Conservation (phyloP, 345 rosid species). For the Acer negundo region DNA sequence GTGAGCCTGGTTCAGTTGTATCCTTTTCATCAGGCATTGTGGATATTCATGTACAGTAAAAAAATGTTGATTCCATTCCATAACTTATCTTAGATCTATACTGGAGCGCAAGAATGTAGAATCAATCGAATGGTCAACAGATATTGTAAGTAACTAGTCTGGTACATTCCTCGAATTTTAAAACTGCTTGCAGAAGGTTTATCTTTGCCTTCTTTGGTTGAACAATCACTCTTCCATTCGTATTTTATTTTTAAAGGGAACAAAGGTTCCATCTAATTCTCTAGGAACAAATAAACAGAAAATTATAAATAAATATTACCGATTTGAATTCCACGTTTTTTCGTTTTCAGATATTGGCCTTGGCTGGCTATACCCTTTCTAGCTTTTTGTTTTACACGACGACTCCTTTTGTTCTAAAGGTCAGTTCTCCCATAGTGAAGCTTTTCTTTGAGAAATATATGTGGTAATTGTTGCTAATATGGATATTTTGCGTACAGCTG, state of each 20-base stretch:
- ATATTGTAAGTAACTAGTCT: constrained; percentile 39
- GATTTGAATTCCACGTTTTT: background rate
- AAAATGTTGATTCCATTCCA: constrained; percentile 17
- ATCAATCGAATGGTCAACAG: constrained; percentile 48
- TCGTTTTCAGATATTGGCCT: constrained; percentile 44
- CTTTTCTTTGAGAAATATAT: background rate
- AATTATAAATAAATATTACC: too few species aligned
- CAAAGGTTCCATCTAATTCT: too few species aligned
- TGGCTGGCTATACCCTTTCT: constrained; percentile 37
- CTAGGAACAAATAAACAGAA: too few species aligned
- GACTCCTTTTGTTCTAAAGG: constrained; percentile 53
- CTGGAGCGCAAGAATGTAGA: constrained; percentile 42
- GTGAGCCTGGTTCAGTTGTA: constrained; percentile 52
- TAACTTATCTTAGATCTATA: constrained; percentile 46
- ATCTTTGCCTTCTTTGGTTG: background rate
- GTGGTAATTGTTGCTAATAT: background rate
- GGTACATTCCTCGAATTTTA: background rate
- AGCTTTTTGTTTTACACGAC: constrained; percentile 44
- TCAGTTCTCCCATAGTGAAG: constrained; percentile 11
- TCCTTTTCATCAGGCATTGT: constrained; percentile 21
- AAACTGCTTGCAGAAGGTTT: background rate
- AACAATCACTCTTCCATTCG: background rate
- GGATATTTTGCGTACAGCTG: constrained; percentile 29
- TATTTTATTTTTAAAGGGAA: too few species aligned
- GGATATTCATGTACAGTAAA: background rate